Conservation (phyloP, 2,329 filamentous ascomycete genomes). For the Neofusicoccum parvum region DNA sequence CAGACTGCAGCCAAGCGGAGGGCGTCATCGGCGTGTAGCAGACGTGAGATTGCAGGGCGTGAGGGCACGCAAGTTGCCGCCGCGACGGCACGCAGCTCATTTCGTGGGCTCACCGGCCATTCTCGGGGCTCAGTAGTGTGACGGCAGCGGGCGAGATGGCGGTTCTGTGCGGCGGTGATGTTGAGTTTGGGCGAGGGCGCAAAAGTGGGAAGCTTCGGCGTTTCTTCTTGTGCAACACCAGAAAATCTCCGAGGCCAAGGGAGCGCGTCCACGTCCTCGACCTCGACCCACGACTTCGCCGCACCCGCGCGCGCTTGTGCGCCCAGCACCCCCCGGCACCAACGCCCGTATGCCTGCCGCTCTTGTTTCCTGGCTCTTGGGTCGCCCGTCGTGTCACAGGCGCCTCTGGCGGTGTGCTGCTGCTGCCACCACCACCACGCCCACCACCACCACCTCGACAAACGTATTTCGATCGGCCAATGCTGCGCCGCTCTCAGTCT, state of each 20-base stretch:
- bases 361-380: neutral
- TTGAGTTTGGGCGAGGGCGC: neutral
- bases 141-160: neutral
- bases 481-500: slow-evolving; percentile 15
- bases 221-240: neutral
- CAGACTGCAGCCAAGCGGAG: neutral
- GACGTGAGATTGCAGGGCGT: neutral
- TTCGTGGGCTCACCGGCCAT: neutral
- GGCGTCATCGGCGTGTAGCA: neutral
- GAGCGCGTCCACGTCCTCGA: neutral
- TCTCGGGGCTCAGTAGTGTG: neutral
- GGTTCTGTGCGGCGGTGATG: neutral
- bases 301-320: neutral
- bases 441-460: too few relatives aligned
- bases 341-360: too few relatives aligned
- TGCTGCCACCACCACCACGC: neutral
- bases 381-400: neutral
- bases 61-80: neutral
- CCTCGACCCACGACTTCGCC: neutral
- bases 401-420: neutral
- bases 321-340: neutral
- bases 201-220: neutral
- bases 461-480: slow-evolving; percentile 12
- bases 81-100: neutral
- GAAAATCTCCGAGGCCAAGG: neutral